Conservation (phyloP, 148 eudicot species). For the Amaranthus cruentus region DNA sequence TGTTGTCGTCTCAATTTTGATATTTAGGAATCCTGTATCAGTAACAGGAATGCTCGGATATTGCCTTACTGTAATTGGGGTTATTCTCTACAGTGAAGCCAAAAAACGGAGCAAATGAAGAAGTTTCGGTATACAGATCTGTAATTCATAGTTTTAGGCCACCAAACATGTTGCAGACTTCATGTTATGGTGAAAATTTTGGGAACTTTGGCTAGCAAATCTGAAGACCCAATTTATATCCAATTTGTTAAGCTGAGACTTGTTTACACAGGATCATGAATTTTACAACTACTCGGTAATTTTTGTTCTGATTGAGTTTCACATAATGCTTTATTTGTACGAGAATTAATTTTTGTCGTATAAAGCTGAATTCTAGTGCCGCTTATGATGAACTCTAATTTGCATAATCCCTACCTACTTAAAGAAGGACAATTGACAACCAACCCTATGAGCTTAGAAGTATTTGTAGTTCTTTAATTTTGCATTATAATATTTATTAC, state of each 20-base stretch:
- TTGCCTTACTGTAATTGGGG: slow-evolving; percentile 58
- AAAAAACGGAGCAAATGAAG: slow-evolving; percentile 56
- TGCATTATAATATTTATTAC: too few species aligned
- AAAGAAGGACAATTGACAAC: too few species aligned
- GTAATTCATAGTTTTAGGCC: slow-evolving; percentile 12
- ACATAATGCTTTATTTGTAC: background rate
- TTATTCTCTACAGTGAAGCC: slow-evolving; percentile 65
- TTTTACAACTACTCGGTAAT: slow-evolving; percentile 6
- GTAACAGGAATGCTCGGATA: slow-evolving; percentile 81
- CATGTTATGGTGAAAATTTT: slow-evolving; percentile 2
- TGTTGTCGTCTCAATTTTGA: slow-evolving; percentile 66
- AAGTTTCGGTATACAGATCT: background rate
- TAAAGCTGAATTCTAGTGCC: background rate
- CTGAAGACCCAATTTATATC: background rate
- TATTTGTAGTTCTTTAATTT: too few species aligned
- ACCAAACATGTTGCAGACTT: background rate
- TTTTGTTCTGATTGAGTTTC: slow-evolving; percentile 1
- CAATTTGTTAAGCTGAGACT: slow-evolving; percentile 3
- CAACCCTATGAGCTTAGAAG: too few species aligned
- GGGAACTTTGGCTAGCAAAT: slow-evolving; percentile 2
- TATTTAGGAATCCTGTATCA: slow-evolving; percentile 71
- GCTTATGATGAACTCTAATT: background rate
- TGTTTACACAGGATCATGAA: background rate
- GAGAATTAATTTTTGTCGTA: background rate
- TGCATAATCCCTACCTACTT: too few species aligned